These are phyloP conservation scores for Clavispora vitiphila DNA, from an alignment of 805 yeast species.

Conservation along the genomic window DNA sequence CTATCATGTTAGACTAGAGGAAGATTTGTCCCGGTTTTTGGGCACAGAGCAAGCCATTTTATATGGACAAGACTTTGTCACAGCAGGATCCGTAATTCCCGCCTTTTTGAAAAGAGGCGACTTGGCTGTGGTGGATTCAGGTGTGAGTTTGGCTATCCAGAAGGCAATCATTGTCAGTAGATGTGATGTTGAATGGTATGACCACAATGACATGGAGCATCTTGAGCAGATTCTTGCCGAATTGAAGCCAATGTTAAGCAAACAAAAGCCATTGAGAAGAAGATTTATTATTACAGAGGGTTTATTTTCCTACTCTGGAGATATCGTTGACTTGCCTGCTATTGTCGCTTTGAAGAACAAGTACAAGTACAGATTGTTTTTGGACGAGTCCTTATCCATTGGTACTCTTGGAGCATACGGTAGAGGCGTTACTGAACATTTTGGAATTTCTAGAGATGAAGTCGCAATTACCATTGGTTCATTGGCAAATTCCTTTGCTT, in stretches of 20 bases:
- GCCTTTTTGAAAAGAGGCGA: conserved; percentile 96
- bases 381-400: conserved; percentile 83
- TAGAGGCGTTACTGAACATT: conserved; percentile 78
- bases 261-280: conserved; percentile 75
- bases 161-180: conserved; percentile 85
- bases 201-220: conserved; percentile 85
- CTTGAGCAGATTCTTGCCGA: conserved; percentile 65
- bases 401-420: conserved; percentile 86
- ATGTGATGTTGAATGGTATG: conserved; percentile 75
- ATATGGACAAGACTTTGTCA: conserved; percentile 89
- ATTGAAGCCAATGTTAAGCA: conserved; percentile 52
- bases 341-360: conserved; percentile 71
- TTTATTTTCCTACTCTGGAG: conserved; percentile 76
- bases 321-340: conserved; percentile 63
- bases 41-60: conserved; percentile 75
- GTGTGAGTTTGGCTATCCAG: conserved; percentile 70
- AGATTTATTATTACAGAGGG: conserved; percentile 92
- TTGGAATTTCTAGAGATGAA: conserved; percentile 58
- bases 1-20: conserved; percentile 76
- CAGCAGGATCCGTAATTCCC: conserved; percentile 84
- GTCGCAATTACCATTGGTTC: conserved; percentile 86
- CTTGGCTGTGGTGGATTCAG: conserved; percentile 79
- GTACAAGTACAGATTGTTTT: conserved; percentile 78
- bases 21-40: conserved; percentile 67
- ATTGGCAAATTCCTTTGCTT: conserved; percentile 72